phyloP scores from a whole-genome alignment of 768 basidiomycete genomes.

The Neoboletus brunneissimus region DNA sequence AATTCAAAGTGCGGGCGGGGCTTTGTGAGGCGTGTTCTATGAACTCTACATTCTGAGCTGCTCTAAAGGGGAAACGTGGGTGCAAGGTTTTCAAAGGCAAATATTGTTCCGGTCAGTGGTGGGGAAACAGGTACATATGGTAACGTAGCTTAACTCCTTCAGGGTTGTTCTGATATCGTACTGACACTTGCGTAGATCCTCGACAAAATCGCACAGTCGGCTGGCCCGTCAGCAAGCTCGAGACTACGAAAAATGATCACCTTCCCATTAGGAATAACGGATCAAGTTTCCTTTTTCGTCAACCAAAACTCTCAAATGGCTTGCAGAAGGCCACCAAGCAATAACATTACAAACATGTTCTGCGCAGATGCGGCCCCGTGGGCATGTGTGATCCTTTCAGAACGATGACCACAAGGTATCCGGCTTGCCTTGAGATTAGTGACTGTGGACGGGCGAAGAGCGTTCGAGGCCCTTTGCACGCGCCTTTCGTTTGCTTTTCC shows the following conservation, averaged over 20 bases:
- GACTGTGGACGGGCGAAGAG: not conserved
- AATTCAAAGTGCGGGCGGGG: not conserved
- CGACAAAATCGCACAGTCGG: not conserved
- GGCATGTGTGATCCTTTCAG: slow-evolving; percentile 3
- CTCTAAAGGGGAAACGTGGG: not conserved
- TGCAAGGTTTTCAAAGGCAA: slow-evolving; percentile 2
- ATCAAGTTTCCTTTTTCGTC: not conserved
- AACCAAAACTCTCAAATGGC: not conserved
- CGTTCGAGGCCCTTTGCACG: slow-evolving; percentile 5
- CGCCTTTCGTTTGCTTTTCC: not conserved
- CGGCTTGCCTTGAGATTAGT: not conserved
- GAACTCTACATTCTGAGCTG: not conserved
- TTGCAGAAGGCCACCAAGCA: too few relatives aligned
- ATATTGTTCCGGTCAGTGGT: not conserved
- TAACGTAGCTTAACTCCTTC: slow-evolving; percentile 33
- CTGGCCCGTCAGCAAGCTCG: too few relatives aligned
- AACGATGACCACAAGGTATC: slow-evolving; percentile 13
- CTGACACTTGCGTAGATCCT: slow-evolving; percentile 20
- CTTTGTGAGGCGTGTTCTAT: not conserved
- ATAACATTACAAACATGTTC: not conserved
- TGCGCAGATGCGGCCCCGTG: not conserved
- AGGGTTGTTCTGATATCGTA: slow-evolving; percentile 29
- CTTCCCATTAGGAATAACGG: not conserved
- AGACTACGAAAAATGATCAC: not conserved
- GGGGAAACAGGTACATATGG: slow-evolving; percentile 11